Evolutionary conservation across 352 stramenopile species (phyloP), one percentile per base, ranked within the genome.

Genomic region (Phytophthora citrophthora): DNA sequence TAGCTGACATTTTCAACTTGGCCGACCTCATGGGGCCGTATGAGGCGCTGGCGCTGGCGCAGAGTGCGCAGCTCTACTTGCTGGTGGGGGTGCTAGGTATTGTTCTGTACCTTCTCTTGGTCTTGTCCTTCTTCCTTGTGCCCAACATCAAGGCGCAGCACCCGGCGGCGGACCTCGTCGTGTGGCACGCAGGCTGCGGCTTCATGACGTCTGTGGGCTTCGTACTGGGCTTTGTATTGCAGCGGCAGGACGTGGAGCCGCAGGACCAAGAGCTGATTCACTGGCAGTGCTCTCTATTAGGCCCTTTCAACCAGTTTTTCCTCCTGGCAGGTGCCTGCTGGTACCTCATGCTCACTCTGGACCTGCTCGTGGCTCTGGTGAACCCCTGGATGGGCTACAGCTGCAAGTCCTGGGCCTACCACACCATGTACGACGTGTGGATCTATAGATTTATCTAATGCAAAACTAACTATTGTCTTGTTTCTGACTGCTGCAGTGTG

Each of bases 361-460:
- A 94, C 61, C 76, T 95, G 51, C 79, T 95, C 16, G 82, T 95
- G 55, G 87, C 85, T 49, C 82, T 95, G 41, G 85, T 95, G 41
- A 94, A 95, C 62, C 87, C 87, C 6, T 94, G 87, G 87, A 94
- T 94, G 83, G 85, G 87, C 48, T 95, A 95, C 68, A 76, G 82
- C 11, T 93, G 86, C 79, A 95, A 95, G 58, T 77, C 85, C 12
- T 91, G 87, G 83, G 71, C 83, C 23, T 94, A 95, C 59, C 87
- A 95, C 43, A 85, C 64, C 27, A 90, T 94, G 86, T 93, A 76
- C 34, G 44, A 45, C 7, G 15, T 41, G 20, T 41, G 20, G 34
- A 26, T 8, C 2, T 47, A 20, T 24, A 10, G n/a, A 51, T 45
- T 62, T 13, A 54, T 55, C 6, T 1, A 16, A 12, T 20, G 9